Evolutionary conservation across 352 stramenopile species (phyloP), one percentile per base, ranked within the genome.

Genomic region (Chrysophaeum taylorii): DNA sequence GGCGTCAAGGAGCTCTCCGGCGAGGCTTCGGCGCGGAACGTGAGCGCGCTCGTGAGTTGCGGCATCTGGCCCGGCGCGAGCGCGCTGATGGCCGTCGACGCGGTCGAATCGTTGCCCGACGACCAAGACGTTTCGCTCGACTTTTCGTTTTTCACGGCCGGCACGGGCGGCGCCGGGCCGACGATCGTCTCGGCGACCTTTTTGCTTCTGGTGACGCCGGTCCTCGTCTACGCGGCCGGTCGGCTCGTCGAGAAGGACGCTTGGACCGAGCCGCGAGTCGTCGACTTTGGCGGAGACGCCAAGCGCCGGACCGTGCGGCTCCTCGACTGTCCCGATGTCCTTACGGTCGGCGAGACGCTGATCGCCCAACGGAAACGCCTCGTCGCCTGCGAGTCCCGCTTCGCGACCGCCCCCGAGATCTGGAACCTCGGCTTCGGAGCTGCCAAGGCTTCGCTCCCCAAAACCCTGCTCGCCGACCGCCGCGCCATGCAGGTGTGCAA

Each of bases 121-220:
- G 52, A 43, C 16, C 45, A 72, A 50, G 64, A 71, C 39, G 62
- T 69, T 42, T 69, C 43, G 0, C 68, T 82, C 38, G 71, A 81
- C 36, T 78, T 78, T 37, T 76, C 72, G 21, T 82, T 82, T 60
- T 82, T 79, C 54, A 82, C 77, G 7, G 75, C 77, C 21, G 77
- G 77, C 12, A 82, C 77, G 0, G 77, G 77, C 15, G 79, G 79
- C 60, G 77, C 77, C 18, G 75, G 77, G 16, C 73, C 77, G 0
- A 82, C 77, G 0, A 82, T 82, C 37, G 77, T 82, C 0, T 75
- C 62, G 0, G 77, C 77, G 5, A 82, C 77, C 0, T 82, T 82
- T 68, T 52, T 82, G 1, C 48, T 82, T 12, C 62, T 82, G 36
- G 70, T 67, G 52, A 78, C 73, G 45, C 68, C 69, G 23, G 77